A percentile compares a stretch with the other conserved stretches of the same genome.
These are phyloP conservation scores for Candida glaebosa DNA, from an alignment of 805 yeast species.

Conservation along the genomic window DNA sequence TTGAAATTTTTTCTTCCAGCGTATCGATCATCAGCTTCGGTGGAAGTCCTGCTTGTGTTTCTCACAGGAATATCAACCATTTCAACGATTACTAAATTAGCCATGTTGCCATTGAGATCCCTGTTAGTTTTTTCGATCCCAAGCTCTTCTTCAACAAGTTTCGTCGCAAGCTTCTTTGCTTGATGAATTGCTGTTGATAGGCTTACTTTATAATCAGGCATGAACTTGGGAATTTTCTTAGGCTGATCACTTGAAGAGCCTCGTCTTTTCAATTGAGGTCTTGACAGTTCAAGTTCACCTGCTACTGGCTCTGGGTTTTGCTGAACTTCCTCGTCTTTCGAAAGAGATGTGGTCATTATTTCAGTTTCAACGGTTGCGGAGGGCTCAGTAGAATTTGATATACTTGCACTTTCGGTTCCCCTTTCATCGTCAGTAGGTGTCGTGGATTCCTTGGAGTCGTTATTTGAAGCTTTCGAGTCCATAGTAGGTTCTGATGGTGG, in stretches of 20 bases:
- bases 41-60: not conserved
- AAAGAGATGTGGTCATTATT: not conserved
- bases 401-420: not conserved
- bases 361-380: not conserved
- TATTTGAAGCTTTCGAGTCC: not conserved
- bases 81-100: constrained; percentile 30
- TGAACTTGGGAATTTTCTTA: constrained; percentile 9
- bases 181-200: constrained; percentile 27
- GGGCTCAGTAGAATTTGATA: not conserved
- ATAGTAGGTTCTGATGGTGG: not conserved
- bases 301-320: not conserved
- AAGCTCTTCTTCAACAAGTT: constrained; percentile 20
- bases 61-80: constrained; percentile 20
- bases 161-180: constrained; percentile 21
- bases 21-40: constrained; percentile 6
- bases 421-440: not conserved
- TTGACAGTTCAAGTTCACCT: constrained; percentile 1
- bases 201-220: constrained; percentile 13
- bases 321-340: not conserved
- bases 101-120: constrained; percentile 12
- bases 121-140: constrained; percentile 18
- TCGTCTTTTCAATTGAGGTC: not conserved
- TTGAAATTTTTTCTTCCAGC: constrained; percentile 28
- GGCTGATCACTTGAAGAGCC: constrained; percentile 7
- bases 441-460: not conserved